Conservation (phyloP, 139 green algal genomes). For the Chlorella sp. region DNA sequence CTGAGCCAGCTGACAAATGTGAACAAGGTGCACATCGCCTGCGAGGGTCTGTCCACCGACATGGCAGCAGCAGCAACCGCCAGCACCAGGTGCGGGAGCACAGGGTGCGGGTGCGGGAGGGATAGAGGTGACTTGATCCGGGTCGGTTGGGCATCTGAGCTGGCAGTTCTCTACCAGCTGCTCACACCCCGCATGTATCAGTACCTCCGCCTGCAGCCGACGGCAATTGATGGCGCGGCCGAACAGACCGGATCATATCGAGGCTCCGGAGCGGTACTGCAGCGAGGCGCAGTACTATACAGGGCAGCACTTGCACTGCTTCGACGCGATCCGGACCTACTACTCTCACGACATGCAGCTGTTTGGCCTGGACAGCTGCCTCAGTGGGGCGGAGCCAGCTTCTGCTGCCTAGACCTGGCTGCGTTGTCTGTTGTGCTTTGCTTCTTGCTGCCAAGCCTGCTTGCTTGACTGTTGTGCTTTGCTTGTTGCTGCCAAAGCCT, state of each 20-base stretch:
- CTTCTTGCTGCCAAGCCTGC: too few species aligned
- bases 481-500: too few species aligned
- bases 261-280: slow-evolving; percentile 22
- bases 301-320: slow-evolving; percentile 6
- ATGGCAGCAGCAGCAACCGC: neutral
- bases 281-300: neutral
- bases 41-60: neutral
- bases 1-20: slow-evolving; percentile 22
- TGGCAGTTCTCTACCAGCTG: too few species aligned
- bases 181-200: too few species aligned
- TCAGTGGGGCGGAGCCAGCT: too few species aligned
- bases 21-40: slow-evolving; percentile 21
- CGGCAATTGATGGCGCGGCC: neutral
- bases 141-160: too few species aligned
- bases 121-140: too few species aligned
- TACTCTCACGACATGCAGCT: slow-evolving; percentile 16
- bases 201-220: neutral
- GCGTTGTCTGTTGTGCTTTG: too few species aligned
- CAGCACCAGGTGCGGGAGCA: neutral
- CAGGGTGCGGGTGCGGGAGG: too few species aligned
- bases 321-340: slow-evolving; percentile 14
- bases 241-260: neutral
- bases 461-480: too few species aligned
- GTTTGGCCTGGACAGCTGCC: slow-evolving; percentile 6
- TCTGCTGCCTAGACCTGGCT: too few species aligned